Conservation (phyloP, 805 yeast species). For the Cyberlindnera petersonii region DNA sequence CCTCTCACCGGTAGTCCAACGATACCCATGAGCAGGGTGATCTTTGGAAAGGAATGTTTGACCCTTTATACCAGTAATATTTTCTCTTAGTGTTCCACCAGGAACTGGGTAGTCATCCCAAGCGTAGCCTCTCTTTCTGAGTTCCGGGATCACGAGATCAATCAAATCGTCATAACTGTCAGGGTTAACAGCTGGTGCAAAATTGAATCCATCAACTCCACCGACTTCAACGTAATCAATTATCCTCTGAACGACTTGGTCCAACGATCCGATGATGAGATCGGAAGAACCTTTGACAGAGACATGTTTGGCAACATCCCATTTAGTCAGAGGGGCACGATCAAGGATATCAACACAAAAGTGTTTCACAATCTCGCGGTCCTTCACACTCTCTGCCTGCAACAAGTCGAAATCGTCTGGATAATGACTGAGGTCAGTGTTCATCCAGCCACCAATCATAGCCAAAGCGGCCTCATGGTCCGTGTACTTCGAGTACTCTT, state of each 20-base stretch:
- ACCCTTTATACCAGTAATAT: slow-evolving; percentile 26
- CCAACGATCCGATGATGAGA: slow-evolving; percentile 31
- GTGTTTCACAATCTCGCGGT: slow-evolving; percentile 29
- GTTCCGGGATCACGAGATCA: slow-evolving; percentile 35
- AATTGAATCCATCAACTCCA: slow-evolving; percentile 42
- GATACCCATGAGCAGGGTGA: slow-evolving; percentile 23
- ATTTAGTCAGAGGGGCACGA: slow-evolving; percentile 30
- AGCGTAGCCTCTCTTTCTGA: slow-evolving; percentile 35
- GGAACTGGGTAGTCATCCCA: slow-evolving; percentile 29
- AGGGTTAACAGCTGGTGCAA: slow-evolving; percentile 38
- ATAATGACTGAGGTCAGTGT: slow-evolving; percentile 36
- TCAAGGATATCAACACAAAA: slow-evolving; percentile 9
- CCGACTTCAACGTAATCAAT: slow-evolving; percentile 38
- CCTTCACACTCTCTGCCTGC: slow-evolving; percentile 29
- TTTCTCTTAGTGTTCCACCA: slow-evolving; percentile 37
- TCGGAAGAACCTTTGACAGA: slow-evolving; percentile 28
- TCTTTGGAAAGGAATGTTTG: slow-evolving; percentile 25
- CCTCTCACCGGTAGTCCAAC: too few relatives aligned
- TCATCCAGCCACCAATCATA: slow-evolving; percentile 44
- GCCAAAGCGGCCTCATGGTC: slow-evolving; percentile 44
- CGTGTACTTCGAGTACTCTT: slow-evolving; percentile 30
- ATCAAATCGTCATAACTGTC: slow-evolving; percentile 40
- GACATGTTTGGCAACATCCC: slow-evolving; percentile 25
- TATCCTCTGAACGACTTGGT: slow-evolving; percentile 39
- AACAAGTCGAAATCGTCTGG: slow-evolving; percentile 36